Base-by-base conservation (phyloP, 345 rosid genomes). In the Alliaria petiolata region DNA sequence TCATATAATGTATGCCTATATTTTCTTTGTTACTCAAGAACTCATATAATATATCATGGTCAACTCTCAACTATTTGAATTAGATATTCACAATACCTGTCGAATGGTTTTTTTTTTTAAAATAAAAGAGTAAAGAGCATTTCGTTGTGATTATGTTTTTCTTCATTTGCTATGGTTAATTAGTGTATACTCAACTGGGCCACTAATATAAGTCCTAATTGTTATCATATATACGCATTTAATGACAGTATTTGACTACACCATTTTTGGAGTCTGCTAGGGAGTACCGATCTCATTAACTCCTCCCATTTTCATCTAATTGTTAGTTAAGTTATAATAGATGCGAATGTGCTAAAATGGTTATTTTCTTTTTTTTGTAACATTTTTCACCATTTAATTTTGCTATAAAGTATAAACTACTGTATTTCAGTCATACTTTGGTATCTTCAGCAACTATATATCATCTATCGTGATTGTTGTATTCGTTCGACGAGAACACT, bases 151-250 rank as follows among this genome's bases (percentile, higher is more conserved):
- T 57, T 57, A 45, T 45, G 58, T 12, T 26, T 53, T 13, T 33
- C 20, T 70, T 36, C 10, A 0, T 59, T 47, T 47, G 50, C 13
- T 69, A 57, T 47, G 67, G 50, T 47, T 70, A 45, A 25, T 58
- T 35, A 47, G n/a, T 36, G 38, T 26, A 42, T 28, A 70, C 75
- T 59, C 33, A 70, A 61, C 51, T 7, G 30, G n/a, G 22, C 16
- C 25, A 36, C 12, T 45, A 69, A 66, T 66, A 17, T 49, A 22
- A 33, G 44, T 8, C 8, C 1, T 1, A 0, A 45, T 10, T 56
- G 22, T 39, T 25, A 57, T 34, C 20, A 33, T 33, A 33, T 33
- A 56, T 31, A 8, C 9, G 26, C 17, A 57, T 59, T 15, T 8
- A 47, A 22, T 69, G 57, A 25, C n/a, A 13, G 49, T 10, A 56